Evolutionary conservation across 2,329 filamentous ascomycete species (phyloP).

Genomic region (Tolypocladium pustulatum): DNA sequence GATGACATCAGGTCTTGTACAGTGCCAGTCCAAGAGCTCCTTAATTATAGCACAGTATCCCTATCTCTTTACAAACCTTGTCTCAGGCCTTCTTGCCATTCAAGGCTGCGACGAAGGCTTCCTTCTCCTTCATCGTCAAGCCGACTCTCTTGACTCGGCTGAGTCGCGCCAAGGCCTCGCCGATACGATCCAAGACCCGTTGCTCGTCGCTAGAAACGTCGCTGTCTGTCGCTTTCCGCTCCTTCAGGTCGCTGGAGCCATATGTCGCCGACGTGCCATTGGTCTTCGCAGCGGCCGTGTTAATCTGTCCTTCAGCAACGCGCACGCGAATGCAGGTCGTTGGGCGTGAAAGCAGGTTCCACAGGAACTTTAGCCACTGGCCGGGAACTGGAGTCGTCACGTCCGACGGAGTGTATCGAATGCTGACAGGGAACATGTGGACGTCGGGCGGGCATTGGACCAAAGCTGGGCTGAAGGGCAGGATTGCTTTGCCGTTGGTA

Average conservation of each 20-base stretch:
- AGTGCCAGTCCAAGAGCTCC: background rate
- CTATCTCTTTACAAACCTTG: background rate
- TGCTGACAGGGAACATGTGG: conserved; percentile 80
- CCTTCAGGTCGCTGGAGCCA: conserved; percentile 15
- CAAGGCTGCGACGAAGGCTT: conserved; percentile 66
- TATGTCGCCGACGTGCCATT: conserved; percentile 21
- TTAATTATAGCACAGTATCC: background rate
- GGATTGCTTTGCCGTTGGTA: conserved; percentile 82
- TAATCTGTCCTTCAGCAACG: conserved; percentile 66
- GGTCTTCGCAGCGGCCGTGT: conserved; percentile 29
- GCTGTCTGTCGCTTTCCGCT: conserved; percentile 11
- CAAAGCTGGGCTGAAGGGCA: conserved; percentile 72
- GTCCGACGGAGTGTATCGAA: conserved; percentile 81
- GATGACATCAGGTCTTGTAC: background rate
- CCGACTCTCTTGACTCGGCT: conserved; percentile 84
- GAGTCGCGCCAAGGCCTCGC: conserved; percentile 76
- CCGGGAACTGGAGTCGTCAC: conserved; percentile 84
- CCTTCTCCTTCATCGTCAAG: conserved; percentile 73
- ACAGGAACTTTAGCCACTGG: conserved; percentile 63
- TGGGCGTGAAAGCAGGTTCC: conserved; percentile 73
- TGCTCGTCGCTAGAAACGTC: conserved; percentile 47
- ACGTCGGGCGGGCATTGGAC: conserved; percentile 54
- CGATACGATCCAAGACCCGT: conserved; percentile 64
- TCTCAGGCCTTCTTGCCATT: conserved; percentile 21
- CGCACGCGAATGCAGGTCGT: conserved; percentile 86